phyloP scores from a whole-genome alignment of 2,329 filamentous ascomycete species.

The Stagonosporopsis chrysanthemi region DNA sequence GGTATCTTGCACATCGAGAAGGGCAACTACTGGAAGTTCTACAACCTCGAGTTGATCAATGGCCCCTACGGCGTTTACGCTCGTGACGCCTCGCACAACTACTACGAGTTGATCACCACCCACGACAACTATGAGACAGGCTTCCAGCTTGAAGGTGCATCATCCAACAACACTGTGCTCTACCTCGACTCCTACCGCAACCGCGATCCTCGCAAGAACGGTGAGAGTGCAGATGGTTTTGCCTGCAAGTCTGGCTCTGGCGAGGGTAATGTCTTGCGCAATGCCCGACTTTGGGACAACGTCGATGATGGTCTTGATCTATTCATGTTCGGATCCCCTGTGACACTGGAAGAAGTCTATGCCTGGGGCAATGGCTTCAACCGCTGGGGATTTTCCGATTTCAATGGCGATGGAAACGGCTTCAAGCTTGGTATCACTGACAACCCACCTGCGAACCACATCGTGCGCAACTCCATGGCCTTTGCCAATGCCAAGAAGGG shows the following conservation, averaged over 20 bases:
- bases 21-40: constrained; percentile 58
- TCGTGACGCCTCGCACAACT: constrained; percentile 47
- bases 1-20: constrained; percentile 59
- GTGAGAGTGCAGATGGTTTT: constrained; percentile 60
- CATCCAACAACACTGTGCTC: constrained; percentile 32
- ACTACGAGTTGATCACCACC: constrained; percentile 48
- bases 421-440: constrained; percentile 56
- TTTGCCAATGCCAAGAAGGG: constrained; percentile 57
- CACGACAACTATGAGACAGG: constrained; percentile 53
- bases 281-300: constrained; percentile 60
- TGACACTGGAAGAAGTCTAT: constrained; percentile 56
- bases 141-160: constrained; percentile 48
- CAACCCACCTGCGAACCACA: constrained; percentile 51
- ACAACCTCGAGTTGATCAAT: constrained; percentile 49
- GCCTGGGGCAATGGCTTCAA: constrained; percentile 59
- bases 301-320: constrained; percentile 60
- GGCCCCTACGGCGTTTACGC: constrained; percentile 51
- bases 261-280: constrained; percentile 55
- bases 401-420: constrained; percentile 58
- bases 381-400: constrained; percentile 54
- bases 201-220: constrained; percentile 58
- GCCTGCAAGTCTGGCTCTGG: constrained; percentile 58
- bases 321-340: constrained; percentile 52
- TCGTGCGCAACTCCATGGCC: constrained; percentile 56
- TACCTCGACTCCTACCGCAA: constrained; percentile 37